These are phyloP conservation scores for Blastocystis sp. DNA, from an alignment of 352 stramenopile species.

Conservation along the genomic window DNA sequence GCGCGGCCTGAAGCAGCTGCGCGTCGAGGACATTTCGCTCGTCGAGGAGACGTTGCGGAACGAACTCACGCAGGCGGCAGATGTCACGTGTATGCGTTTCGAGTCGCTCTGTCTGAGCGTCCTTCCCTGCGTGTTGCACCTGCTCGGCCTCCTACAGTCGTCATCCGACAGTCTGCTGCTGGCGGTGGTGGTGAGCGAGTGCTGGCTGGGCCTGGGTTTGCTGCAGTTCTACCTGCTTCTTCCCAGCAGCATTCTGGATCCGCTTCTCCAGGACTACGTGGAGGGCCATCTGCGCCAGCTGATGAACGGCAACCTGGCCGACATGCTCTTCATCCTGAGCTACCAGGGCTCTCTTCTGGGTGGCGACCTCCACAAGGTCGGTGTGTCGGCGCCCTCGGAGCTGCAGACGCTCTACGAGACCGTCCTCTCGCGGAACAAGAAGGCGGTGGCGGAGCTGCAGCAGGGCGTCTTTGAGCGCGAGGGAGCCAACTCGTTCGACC, in stretches of 20 bases:
- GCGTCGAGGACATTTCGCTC: not conserved
- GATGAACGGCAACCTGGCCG: not conserved
- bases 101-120: conserved; percentile 13
- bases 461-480: conserved; percentile 5
- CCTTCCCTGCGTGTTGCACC: not conserved
- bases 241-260: conserved; percentile 85
- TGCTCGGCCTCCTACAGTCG: not conserved
- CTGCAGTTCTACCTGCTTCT: conserved; percentile 80
- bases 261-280: conserved; percentile 77
- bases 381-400: not conserved
- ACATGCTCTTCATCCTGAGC: not conserved
- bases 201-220: conserved; percentile 78
- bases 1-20: not conserved
- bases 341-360: not conserved
- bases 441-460: not conserved
- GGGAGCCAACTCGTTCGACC: conserved; percentile 19
- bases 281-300: conserved; percentile 22
- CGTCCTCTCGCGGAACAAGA: not conserved
- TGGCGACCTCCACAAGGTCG: not conserved
- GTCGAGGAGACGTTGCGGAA: not conserved
- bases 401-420: not conserved
- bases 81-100: not conserved
- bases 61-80: not conserved
- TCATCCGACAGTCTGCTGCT: not conserved
- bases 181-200: conserved; percentile 64